Evolutionary conservation across 1,284 basidiomycete genomes (phyloP), one percentile per base, ranked within the genome.

Genomic region (Ganoderma lucidum): DNA sequence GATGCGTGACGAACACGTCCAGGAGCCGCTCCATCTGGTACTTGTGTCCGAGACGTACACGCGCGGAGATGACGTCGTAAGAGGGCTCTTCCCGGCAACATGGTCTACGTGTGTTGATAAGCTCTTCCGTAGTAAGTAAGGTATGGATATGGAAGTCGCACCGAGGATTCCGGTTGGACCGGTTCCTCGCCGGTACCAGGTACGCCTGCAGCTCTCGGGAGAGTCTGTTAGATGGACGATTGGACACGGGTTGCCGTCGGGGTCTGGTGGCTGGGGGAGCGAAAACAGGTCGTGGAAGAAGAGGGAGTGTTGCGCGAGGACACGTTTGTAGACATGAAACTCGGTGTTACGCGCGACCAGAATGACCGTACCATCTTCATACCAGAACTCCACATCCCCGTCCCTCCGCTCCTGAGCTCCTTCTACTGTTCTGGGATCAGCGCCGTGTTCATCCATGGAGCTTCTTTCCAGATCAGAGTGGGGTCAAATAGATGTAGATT

Each of bases 311-410:
- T 66, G 56, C 2, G 71, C 66, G 14, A 72, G 69, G 45, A 70
- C 19, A 14, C 69, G 66, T 14, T 60, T 55, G 63, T 65, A 68
- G 3, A 72, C 66, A 9, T 65, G 64, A 15, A 72, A 70, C 10
- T 63, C 59, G 28, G 69, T 55, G 45, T 68, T 41, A 19, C 64
- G 44, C 10, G 69, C 66, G 30, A 67, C 39, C 39, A 73, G 53
- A n/a, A 65, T 64, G 48, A 73, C n/a, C 19, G 61, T 73, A 4
- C 69, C 67, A 55, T 73, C 69, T 17, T 66, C 59, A 30, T 45
- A 69, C 71, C 71, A 70, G 64, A 72, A 70, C 12, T 70, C 62
- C 12, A 45, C 41, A 48, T 71, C 68, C 41, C 55, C 15, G 41
- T 45, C 30, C 17, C 62, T 63, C 35, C 30, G 48, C 48, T 23